Evolutionary conservation across 2,329 filamentous ascomycete species (phyloP), one percentile per base, ranked within the genome.

Genomic region (Colletotrichum abscissum): DNA sequence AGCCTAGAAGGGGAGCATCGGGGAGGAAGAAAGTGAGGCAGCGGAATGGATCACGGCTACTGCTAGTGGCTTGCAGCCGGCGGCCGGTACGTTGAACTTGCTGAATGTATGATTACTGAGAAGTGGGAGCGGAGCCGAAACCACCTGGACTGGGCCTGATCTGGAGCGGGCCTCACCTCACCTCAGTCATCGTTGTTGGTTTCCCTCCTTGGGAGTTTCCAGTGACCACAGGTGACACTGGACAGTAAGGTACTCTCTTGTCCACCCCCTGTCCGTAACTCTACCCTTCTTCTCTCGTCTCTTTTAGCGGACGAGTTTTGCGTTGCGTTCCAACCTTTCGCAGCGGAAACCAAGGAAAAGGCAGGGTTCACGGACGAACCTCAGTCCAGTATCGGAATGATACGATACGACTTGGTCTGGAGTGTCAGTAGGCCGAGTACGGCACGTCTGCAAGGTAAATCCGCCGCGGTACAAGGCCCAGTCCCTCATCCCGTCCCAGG

Each of bases 361-460:
- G 38, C 71, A 74, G 71, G 73, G 71, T 63, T 72, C 73, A 77
- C 74, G 67, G 74, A 78, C 77, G 75, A 75, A 76, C 59, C 69
- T 73, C 69, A 72, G 73, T 76, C 67, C 63, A 73, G 65, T 73
- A 59, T 76, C 72, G 72, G 22, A 70, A 75, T 75, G 69, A 67
- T 75, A 76, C 67, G 76, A 78, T 73, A 74, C 72, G 72, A 71
- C 64, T 62, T 57, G 72, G 72, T 65, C 67, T 73, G 75, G 71
- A 69, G 71, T 76, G 67, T 75, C 74, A 74, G 71, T 65, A 73
- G 67, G 67, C 71, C 71, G 62, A 72, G 74, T 67, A 60, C 67
- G 54, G 69, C 64, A 73, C 74, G 75, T 66, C 78, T 78, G 78
- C 77, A 80, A 77, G 67, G 78, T 77, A 78, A 78, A 80, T 80